Evolutionary conservation across 2,329 filamentous ascomycete species (phyloP), one percentile per base, ranked within the genome.

Genomic region (Ophiostoma pallidulum): DNA sequence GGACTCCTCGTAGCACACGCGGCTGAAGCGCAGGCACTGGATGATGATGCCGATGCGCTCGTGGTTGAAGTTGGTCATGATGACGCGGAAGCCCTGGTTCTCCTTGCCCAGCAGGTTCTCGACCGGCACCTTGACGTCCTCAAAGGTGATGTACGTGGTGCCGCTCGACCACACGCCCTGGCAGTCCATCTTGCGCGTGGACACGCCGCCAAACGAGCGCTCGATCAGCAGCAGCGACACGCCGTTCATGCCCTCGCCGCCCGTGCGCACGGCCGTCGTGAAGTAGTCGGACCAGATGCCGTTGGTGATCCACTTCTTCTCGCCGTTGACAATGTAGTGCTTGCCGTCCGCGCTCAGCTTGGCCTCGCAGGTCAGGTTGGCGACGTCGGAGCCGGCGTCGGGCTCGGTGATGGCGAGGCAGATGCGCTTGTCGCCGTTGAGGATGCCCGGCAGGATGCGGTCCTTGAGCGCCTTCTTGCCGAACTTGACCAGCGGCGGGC

Each of bases 261-360:
- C 89, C 12, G 92, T 98, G 51, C 92, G 84, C 33, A 98, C 92
- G 22, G 91, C 92, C 13, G 87, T 94, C 47, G 92, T 97, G 74
- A 97, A 97, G 73, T 97, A 98, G 66, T 98, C 92, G 53, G 75
- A 79, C 88, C 89, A 96, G 60, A 96, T 80, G 61, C 92, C 92
- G 69, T 98, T 98, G 60, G 91, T 97, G 67, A 97, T 97, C 91
- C 92, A 97, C 72, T 98, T 98, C 84, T 98, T 97, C 79, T 96
- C 91, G 47, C 92, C 92, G 62, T 97, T 98, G 68, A 98, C 92
- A 57, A 97, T 97, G 69, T 94, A 98, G 71, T 97, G 88, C 74
- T 97, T 97, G 61, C 92, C 92, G 60, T 98, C 92, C 58, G 92
- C 86, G 54, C 78, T 86, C 49, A 97, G 77, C 74, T 95, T 95